These are phyloP conservation scores for Elaeis oleifera DNA, from an alignment of 202 grass and related monocot genomes.

Conservation along the genomic window DNA sequence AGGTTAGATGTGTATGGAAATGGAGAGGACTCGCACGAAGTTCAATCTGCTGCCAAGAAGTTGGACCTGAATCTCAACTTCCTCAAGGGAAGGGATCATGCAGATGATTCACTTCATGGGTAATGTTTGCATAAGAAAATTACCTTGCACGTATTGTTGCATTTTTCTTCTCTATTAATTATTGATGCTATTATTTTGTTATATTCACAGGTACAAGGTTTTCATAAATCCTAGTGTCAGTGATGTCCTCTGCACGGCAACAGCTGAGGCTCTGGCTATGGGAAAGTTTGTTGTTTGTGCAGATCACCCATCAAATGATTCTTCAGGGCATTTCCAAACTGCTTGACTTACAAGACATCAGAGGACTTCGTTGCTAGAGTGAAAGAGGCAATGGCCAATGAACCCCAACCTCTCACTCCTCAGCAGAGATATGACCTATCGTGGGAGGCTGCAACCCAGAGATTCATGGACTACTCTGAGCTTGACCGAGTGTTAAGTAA, in stretches of 20 bases:
- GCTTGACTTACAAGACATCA: conserved; percentile 61
- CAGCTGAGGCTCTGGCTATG: conserved; percentile 82
- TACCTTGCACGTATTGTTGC: background rate
- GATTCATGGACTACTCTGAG: conserved; percentile 84
- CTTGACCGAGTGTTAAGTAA: conserved; percentile 58
- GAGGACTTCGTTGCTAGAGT: conserved; percentile 75
- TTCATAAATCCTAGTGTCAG: conserved; percentile 93
- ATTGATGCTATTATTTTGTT: conserved; percentile 11
- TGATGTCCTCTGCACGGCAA: conserved; percentile 85
- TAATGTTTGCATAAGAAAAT: conserved; percentile 28
- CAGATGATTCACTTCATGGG: conserved; percentile 77
- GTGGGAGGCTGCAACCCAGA: conserved; percentile 82
- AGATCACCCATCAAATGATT: conserved; percentile 87
- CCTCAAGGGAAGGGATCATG: conserved; percentile 78
- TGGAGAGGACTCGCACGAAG: conserved; percentile 68
- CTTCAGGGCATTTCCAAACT: conserved; percentile 80
- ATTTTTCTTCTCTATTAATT: conserved; percentile 3
- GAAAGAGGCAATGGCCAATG: conserved; percentile 73
- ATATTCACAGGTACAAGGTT: conserved; percentile 65
- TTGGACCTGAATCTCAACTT: conserved; percentile 72
- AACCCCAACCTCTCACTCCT: conserved; percentile 62
- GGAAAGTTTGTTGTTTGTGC: conserved; percentile 93
- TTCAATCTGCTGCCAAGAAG: conserved; percentile 56
- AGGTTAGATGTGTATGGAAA: conserved; percentile 74
- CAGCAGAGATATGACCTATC: conserved; percentile 76